Base-by-base conservation (phyloP, 1,284 basidiomycete genomes). In the Abortiporus biennis region DNA sequence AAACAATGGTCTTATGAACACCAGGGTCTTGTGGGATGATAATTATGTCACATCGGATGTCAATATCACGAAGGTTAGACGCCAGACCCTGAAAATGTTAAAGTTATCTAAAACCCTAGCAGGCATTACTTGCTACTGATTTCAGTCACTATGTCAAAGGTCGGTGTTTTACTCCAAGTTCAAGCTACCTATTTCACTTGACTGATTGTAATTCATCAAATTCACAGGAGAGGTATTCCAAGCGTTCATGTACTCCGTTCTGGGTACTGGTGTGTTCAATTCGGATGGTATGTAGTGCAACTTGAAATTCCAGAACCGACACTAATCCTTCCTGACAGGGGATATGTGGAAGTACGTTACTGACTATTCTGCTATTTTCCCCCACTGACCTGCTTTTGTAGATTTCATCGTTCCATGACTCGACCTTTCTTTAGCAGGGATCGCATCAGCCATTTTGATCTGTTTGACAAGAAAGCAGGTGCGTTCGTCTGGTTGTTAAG, bases 321-420 rank as follows among this genome's bases (percentile, higher is more conserved):
- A 21, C 11, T 20, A 11, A 40, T 27, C 20, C 23, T 19, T 38
- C 43, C 19, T 21, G 27, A 9, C 22, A 42, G 40, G 40, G 3
- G 40, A 42, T 25, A 19, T 42, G 22, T 42, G 40, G 40, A 42
- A 36, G 40, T 42, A 30, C 4, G 40, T 11, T 11, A 17, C 5
- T 2, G 15, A 2, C 39, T n/a, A n/a, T n/a, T n/a, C n/a, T n/a
- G n/a, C n/a, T 6, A 5, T 17, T n/a, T 36, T n/a, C n/a, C n/a
- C n/a, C n/a, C n/a, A n/a, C n/a, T n/a, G n/a, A 36, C 17, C 35
- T 24, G 4, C 12, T 3, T 9, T 19, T 12, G n/a, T 15, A 62
- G 58, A 36, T 57, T 54, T 46, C 50, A 55, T 48, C 58, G 61
- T 22, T 47, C 50, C 4, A 62, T 61, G 59, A 59, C 61, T 2